Base-by-base conservation (phyloP, 1,284 basidiomycete genomes). In the Pisolithus thermaeus region DNA sequence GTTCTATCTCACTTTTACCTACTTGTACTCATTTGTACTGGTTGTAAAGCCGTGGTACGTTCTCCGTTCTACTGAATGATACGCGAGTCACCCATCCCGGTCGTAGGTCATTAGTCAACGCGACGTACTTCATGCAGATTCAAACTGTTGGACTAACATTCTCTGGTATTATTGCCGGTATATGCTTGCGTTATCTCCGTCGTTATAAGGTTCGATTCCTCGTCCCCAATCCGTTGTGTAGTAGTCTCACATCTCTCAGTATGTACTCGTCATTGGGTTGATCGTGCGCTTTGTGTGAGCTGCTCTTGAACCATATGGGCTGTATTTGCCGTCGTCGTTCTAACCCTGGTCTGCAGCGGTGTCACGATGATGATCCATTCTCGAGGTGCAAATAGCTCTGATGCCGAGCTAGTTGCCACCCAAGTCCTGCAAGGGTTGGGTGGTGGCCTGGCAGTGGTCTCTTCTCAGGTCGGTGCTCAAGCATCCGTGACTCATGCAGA, bases 381-480 rank as follows among this genome's bases (percentile, higher is more conserved):
- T 23, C 80, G 81, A 45, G 83, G 80, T 46, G 80, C 80, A 7
- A 70, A 79, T 42, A 82, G 76, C 3, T 80, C 79, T 43, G 76
- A 78, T 46, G 77, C 75, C 1, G 81, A 81, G 60, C 67, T 85
- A 40, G 79, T 89, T 25, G 78, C 81, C 75, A 84, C 83, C 35
- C 86, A 91, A 64, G 70, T 92, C 47, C 71, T 91, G 36, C 87
- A 90, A 68, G 88, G 88, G 49, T 70, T 86, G 14, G 90, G 89
- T 12, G 90, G 89, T 25, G 92, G 90, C 22, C 79, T 92, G 56
- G 84, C 89, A 1, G 78, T 84, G 1, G 75, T 84, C 45, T 71
- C 83, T 7, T 73, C 79, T 4, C 87, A 88, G 65, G 85, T 92
- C 51, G 84, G 81, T 37, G 84, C 89, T 0, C 92, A 94, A 66